Evolutionary conservation across 2,329 filamentous ascomycete genomes (phyloP).

Genomic region (Triangularia setosa): DNA sequence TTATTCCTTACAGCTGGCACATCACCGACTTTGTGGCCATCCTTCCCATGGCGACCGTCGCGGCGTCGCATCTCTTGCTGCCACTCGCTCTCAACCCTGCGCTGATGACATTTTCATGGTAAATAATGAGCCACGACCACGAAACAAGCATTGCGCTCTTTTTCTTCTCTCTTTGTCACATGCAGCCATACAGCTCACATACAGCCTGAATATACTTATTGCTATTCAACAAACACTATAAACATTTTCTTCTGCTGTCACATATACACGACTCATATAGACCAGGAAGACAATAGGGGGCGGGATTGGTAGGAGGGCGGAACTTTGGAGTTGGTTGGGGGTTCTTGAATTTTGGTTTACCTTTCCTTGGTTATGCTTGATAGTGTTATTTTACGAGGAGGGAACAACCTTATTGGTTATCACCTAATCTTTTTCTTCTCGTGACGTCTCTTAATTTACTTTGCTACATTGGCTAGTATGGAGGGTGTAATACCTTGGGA

Average conservation of each 20-base stretch:
- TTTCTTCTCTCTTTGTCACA: conserved; percentile 1
- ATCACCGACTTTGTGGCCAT: conserved; percentile 73
- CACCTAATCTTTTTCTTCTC: neutral
- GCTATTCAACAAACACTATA: neutral
- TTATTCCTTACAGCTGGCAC: conserved; percentile 62
- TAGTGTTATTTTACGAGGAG: neutral
- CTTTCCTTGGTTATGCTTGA: neutral
- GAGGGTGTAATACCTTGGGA: neutral
- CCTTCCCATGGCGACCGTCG: conserved; percentile 69
- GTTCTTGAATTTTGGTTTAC: neutral
- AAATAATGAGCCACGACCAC: conserved; percentile 25
- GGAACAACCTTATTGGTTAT: neutral
- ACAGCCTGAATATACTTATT: neutral
- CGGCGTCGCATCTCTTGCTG: conserved; percentile 64
- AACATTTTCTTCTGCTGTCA: neutral
- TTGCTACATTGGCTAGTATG: neutral
- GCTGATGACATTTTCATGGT: conserved; percentile 76
- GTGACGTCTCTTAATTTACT: neutral
- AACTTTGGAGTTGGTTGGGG: neutral
- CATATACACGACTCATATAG: neutral
- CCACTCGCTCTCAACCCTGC: conserved; percentile 74
- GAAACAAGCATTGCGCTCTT: neutral
- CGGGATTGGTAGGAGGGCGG: neutral
- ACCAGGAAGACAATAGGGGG: neutral
- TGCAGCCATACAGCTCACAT: neutral